Percentiles rank a stretch among this genome's conserved stretches.
Conservation (phyloP, 352 stramenopile species). For the Phytophthora quininea region DNA sequence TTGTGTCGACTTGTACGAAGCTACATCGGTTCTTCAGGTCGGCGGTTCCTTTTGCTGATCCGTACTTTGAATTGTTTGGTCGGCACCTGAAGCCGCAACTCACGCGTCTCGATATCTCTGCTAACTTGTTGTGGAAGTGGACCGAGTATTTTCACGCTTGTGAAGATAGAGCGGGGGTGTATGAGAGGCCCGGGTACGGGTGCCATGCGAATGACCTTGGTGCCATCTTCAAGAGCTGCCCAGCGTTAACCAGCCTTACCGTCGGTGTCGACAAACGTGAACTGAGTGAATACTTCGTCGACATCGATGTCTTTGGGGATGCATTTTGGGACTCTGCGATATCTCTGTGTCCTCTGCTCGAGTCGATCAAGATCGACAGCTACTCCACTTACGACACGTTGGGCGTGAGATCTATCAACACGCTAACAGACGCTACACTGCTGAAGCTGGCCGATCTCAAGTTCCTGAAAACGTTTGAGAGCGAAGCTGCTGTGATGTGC, state of each 20-base stretch:
- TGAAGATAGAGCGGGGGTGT: conserved; percentile 8
- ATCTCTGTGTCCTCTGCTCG: conserved; percentile 26
- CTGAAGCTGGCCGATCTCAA: conserved; percentile 28
- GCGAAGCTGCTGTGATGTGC: conserved; percentile 33
- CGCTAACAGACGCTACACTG: conserved; percentile 33
- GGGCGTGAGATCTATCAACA: conserved; percentile 20
- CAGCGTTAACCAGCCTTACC: conserved; percentile 27
- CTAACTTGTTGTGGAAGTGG: conserved; percentile 48
- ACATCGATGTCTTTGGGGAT: conserved; percentile 34
- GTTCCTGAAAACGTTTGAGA: conserved; percentile 27
- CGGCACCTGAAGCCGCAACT: conserved; percentile 35
- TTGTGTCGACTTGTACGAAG: conserved; percentile 25
- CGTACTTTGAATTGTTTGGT: conserved; percentile 42
- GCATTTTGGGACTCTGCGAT: conserved; percentile 22
- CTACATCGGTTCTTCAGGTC: conserved; percentile 35
- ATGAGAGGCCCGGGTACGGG: conserved; percentile 9
- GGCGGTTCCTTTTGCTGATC: conserved; percentile 32
- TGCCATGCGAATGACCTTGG: conserved; percentile 21
- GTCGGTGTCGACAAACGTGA: conserved; percentile 42
- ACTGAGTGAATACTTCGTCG: conserved; percentile 23
- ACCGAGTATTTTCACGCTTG: conserved; percentile 22
- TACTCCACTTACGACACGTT: conserved; percentile 29
- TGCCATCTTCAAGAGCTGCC: conserved; percentile 27
- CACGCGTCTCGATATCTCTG: conserved; percentile 13
- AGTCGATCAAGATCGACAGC: conserved; percentile 30